Conservation (phyloP, 768 basidiomycete species). For the Suillus subluteus region DNA sequence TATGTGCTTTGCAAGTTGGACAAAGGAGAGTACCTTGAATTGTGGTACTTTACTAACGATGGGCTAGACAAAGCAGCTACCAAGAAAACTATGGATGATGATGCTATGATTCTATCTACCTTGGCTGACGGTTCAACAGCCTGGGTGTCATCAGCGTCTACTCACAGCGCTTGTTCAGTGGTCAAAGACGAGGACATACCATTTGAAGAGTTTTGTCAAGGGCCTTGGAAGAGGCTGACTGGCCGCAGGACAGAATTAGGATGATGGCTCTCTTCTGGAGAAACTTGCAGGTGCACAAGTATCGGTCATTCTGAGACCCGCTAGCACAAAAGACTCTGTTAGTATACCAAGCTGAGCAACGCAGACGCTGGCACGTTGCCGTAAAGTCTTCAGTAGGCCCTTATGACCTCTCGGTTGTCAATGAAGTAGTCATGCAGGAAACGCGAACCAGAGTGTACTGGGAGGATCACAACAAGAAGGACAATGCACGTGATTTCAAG, state of each 20-base stretch:
- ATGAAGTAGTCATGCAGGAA: background rate
- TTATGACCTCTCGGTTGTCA: fast-evolving
- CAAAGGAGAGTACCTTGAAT: background rate
- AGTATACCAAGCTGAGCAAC: background rate
- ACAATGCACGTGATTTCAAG: background rate
- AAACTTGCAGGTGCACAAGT: background rate
- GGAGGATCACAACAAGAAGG: background rate
- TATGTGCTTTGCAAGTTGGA: background rate
- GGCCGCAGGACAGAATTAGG: background rate
- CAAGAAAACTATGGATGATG: background rate
- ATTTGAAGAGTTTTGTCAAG: background rate
- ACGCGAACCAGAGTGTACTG: background rate
- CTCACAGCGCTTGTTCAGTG: fast-evolving
- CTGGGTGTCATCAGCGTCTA: background rate
- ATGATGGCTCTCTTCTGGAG: background rate
- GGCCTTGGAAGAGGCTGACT: background rate
- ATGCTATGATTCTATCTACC: background rate
- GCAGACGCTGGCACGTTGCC: background rate
- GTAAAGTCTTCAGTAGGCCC: background rate
- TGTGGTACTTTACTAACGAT: conserved; percentile 11
- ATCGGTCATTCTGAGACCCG: fast-evolving
- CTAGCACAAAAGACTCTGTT: background rate
- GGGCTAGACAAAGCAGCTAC: fast-evolving
- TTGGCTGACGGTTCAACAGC: background rate
- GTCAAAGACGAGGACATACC: background rate